Conservation (phyloP, 345 rosid genomes). For the Bruguiera parviflora region DNA sequence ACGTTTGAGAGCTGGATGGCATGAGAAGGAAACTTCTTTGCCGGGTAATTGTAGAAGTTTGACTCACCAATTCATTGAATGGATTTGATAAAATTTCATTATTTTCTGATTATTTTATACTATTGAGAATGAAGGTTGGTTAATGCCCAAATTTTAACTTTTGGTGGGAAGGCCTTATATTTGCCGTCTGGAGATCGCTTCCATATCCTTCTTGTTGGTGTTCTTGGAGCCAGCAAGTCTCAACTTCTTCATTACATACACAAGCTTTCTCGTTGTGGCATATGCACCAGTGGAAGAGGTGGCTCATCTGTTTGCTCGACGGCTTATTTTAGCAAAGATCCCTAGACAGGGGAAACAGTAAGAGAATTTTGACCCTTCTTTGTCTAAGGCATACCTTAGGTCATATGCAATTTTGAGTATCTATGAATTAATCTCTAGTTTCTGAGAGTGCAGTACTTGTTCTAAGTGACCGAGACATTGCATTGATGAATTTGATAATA, state of each 20-base stretch:
- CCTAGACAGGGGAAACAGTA: constrained; percentile 98
- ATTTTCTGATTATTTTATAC: background rate
- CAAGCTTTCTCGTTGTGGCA: constrained; percentile 92
- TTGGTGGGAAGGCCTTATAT: constrained; percentile 84
- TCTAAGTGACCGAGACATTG: constrained; percentile 90
- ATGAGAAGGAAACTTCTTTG: constrained; percentile 53
- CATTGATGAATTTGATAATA: constrained; percentile 93
- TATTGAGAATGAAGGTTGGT: constrained; percentile 18
- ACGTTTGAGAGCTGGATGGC: no score
- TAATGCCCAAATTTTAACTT: constrained; percentile 50
- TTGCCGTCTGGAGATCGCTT: constrained; percentile 86
- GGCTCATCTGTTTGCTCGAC: constrained; percentile 98
- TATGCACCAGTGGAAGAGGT: constrained; percentile 92
- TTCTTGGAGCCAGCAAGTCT: constrained; percentile 98
- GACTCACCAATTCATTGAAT: background rate
- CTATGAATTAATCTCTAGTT: constrained; percentile 42
- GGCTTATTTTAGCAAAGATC: constrained; percentile 91
- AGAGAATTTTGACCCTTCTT: constrained; percentile 15
- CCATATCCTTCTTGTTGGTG: constrained; percentile 93
- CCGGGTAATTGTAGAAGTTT: constrained; percentile 44
- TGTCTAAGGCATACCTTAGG: background rate
- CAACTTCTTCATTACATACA: constrained; percentile 93
- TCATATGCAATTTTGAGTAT: constrained; percentile 6
- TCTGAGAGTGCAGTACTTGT: constrained; percentile 97
- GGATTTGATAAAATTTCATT: background rate